A percentile compares a stretch with the other conserved stretches of the same genome.
Conservation (phyloP, 2,329 filamentous ascomycete genomes). For the Xylaria sp. region DNA sequence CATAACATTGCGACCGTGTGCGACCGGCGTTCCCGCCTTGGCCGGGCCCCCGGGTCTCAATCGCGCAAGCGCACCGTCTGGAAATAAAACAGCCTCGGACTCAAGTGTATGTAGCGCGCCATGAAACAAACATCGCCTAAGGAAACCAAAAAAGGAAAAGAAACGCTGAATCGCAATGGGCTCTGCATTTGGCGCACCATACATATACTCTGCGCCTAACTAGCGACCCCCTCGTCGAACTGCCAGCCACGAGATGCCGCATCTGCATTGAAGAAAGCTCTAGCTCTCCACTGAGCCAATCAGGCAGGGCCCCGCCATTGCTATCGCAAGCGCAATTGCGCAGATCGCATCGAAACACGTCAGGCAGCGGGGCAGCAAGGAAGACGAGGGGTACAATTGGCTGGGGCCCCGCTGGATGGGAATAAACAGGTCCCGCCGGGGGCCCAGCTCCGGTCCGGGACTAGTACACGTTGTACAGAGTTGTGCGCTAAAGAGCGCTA, state of each 20-base stretch:
- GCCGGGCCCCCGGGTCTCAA: slow-evolving; percentile 3
- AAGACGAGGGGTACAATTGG: slow-evolving; percentile 20
- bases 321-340: slow-evolving; percentile 27
- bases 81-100: neutral
- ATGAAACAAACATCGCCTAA: neutral
- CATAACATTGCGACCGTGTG: slow-evolving; percentile 1
- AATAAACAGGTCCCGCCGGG: neutral
- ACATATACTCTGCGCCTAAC: neutral
- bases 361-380: slow-evolving; percentile 15
- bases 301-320: slow-evolving; percentile 20
- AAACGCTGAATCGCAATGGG: slow-evolving; percentile 10
- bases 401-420: neutral
- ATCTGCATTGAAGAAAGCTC: neutral
- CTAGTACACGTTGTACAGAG: neutral
- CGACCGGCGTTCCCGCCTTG: slow-evolving; percentile 2
- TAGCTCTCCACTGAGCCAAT: slow-evolving; percentile 14
- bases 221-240: neutral
- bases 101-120: neutral
- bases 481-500: too few relatives aligned
- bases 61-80: neutral
- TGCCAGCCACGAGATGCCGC: slow-evolving; percentile 23
- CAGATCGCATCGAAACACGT: slow-evolving; percentile 31
- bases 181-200: neutral
- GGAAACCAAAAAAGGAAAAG: too few relatives aligned
- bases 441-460: neutral